Percentiles rank a stretch among this genome's conserved stretches.
Conservation (phyloP, 2,329 filamentous ascomycete genomes). For the Cadophora malorum region DNA sequence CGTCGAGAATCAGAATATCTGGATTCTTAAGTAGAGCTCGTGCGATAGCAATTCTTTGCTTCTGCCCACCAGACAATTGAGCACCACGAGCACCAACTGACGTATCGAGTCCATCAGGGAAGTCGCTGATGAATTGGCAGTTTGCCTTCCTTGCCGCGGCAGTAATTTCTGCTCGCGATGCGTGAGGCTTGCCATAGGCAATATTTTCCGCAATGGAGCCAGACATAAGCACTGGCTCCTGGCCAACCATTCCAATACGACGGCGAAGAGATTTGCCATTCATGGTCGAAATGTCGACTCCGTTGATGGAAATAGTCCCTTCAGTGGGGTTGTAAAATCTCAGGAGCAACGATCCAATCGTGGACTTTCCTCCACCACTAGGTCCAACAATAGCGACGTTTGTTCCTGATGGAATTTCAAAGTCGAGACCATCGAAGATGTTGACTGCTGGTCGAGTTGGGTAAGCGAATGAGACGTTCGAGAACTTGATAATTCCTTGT, state of each 20-base stretch:
- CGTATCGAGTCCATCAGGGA: slow-evolving; percentile 94
- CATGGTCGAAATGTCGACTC: slow-evolving; percentile 81
- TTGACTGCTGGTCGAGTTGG: slow-evolving; percentile 89
- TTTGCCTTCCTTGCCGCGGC: slow-evolving; percentile 90
- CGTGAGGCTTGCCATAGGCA: slow-evolving; percentile 83
- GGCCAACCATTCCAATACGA: slow-evolving; percentile 92
- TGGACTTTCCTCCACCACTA: slow-evolving; percentile 95
- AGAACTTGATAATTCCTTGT: slow-evolving; percentile 86
- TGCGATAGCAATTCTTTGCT: slow-evolving; percentile 97
- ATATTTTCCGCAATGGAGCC: slow-evolving; percentile 90
- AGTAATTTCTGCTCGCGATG: slow-evolving; percentile 81
- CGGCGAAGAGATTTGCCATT: slow-evolving; percentile 92
- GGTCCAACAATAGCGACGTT: slow-evolving; percentile 98
- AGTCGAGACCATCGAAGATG: slow-evolving; percentile 89
- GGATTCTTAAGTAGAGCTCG: slow-evolving; percentile 93
- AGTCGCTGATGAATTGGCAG: slow-evolving; percentile 95
- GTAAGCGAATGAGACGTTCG: slow-evolving; percentile 86
- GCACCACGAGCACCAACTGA: slow-evolving; percentile 91
- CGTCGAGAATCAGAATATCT: slow-evolving; percentile 95
- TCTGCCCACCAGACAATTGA: slow-evolving; percentile 94
- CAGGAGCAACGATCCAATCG: slow-evolving; percentile 87
- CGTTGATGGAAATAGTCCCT: slow-evolving; percentile 83
- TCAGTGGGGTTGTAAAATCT: slow-evolving; percentile 87
- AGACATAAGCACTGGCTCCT: slow-evolving; percentile 92
- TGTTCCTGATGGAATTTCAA: slow-evolving; percentile 89